Evolutionary conservation across 106 monocot genomes (phyloP).

Genomic region (Dioscorea zingiberensis): DNA sequence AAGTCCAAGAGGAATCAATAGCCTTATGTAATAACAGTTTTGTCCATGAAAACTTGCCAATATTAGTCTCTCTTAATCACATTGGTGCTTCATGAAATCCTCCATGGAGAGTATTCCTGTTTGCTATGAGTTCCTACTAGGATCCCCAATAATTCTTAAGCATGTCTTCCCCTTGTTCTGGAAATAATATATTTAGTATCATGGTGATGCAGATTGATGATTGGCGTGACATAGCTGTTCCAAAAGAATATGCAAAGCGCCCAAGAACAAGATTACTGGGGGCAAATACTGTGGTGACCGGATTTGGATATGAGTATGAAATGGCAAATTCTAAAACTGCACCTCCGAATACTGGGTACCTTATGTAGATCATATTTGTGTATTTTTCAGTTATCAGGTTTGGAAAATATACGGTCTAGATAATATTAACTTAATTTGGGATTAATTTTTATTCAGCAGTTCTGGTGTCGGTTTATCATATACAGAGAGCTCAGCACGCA

Average conservation of each 20-base stretch:
- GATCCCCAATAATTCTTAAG: no score
- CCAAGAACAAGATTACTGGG: slow-evolving; percentile 56
- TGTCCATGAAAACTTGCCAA: no score
- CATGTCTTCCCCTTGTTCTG: no score
- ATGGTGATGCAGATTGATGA: slow-evolving; percentile 68
- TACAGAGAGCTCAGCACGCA: slow-evolving; percentile 18
- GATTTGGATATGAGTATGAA: slow-evolving; percentile 72
- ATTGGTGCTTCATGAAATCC: no score
- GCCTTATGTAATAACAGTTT: no score
- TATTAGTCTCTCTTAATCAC: no score
- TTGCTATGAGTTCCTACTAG: no score
- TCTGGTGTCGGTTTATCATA: slow-evolving; percentile 17
- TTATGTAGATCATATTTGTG: not conserved
- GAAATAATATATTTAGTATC: no score
- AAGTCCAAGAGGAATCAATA: no score
- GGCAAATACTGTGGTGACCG: slow-evolving; percentile 49
- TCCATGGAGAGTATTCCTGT: no score
- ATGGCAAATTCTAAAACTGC: slow-evolving; percentile 13
- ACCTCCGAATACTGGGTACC: slow-evolving; percentile 38
- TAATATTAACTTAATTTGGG: not conserved
- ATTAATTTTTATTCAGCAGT: slow-evolving; percentile 19
- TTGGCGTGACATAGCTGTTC: slow-evolving; percentile 86
- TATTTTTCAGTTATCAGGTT: not conserved
- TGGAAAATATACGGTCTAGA: not conserved
- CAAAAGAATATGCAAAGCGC: slow-evolving; percentile 66